phyloP scores from a whole-genome alignment of 352 stramenopile genomes.

The Phytophthora ohioensis region DNA sequence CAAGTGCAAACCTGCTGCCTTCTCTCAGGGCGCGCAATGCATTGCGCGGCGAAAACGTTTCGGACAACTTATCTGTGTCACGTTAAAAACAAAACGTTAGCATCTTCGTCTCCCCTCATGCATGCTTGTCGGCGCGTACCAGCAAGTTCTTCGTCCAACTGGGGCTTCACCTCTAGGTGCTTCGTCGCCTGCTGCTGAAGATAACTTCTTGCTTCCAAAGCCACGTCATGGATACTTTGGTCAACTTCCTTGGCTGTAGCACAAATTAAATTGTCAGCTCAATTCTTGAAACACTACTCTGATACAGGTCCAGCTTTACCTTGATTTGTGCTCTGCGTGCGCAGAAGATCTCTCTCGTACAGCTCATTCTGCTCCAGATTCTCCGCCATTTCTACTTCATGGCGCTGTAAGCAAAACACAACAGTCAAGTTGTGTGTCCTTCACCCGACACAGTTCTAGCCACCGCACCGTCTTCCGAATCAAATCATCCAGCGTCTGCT shows the following conservation, averaged over 20 bases:
- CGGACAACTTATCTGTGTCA: constrained; percentile 57
- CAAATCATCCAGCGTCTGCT: constrained; percentile 73
- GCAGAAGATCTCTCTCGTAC: constrained; percentile 68
- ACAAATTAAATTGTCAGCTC: constrained; percentile 5
- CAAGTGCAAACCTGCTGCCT: constrained; percentile 50
- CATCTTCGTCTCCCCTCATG: background rate
- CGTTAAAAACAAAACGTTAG: background rate
- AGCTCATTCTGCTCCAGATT: constrained; percentile 83
- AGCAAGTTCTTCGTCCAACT: constrained; percentile 50
- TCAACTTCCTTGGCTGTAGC: constrained; percentile 58
- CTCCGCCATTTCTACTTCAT: constrained; percentile 77
- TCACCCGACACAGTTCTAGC: too few species aligned
- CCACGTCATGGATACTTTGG: constrained; percentile 73
- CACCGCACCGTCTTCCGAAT: constrained; percentile 71
- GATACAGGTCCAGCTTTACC: constrained; percentile 28
- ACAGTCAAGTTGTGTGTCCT: too few species aligned
- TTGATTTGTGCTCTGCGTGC: constrained; percentile 60
- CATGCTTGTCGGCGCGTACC: constrained; percentile 25
- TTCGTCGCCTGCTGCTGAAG: constrained; percentile 60
- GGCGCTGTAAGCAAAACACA: constrained; percentile 41
- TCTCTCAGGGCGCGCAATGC: constrained; percentile 52
- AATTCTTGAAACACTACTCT: background rate
- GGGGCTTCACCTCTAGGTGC: constrained; percentile 43
- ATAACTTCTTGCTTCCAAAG: constrained; percentile 58
- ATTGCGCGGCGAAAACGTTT: constrained; percentile 69